Conservation (phyloP, 495 filamentous ascomycete species). For the Penicillium goetzii region DNA sequence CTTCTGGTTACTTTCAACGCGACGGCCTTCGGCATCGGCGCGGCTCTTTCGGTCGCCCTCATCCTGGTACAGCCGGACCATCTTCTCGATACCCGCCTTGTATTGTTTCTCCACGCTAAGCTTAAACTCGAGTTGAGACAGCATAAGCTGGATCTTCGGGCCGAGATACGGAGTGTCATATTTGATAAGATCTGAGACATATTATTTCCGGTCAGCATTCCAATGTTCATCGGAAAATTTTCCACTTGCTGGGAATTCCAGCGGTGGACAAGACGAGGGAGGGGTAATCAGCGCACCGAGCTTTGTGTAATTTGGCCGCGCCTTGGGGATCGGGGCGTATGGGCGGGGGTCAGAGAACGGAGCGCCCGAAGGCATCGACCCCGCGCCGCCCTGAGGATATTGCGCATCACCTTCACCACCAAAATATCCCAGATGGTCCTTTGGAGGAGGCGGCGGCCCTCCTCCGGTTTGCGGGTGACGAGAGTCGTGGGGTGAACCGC, state of each 20-base stretch:
- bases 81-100: conserved; percentile 98
- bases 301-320: conserved; percentile 89
- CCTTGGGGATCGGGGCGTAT: conserved; percentile 67
- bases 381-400: conserved; percentile 60
- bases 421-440: conserved; percentile 61
- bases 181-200: conserved; percentile 87
- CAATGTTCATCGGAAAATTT: conserved; percentile 16
- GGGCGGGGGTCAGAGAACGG: conserved; percentile 80
- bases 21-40: conserved; percentile 83
- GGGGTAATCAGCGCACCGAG: conserved; percentile 66
- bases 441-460: conserved; percentile 64
- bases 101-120: conserved; percentile 99
- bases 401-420: conserved; percentile 49
- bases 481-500: conserved; percentile 44
- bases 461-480: conserved; percentile 36
- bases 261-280: neutral
- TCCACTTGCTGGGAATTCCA: neutral
- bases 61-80: conserved; percentile 96
- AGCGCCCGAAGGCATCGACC: conserved; percentile 80
- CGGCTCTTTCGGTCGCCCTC: conserved; percentile 97
- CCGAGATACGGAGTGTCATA: conserved; percentile 95
- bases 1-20: conserved; percentile 96
- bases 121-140: conserved; percentile 98
- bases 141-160: conserved; percentile 97
- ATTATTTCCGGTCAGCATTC: conserved; percentile 19